Conservation (phyloP, 129 eudicot genomes). For the Smallanthus sonchifolius region DNA sequence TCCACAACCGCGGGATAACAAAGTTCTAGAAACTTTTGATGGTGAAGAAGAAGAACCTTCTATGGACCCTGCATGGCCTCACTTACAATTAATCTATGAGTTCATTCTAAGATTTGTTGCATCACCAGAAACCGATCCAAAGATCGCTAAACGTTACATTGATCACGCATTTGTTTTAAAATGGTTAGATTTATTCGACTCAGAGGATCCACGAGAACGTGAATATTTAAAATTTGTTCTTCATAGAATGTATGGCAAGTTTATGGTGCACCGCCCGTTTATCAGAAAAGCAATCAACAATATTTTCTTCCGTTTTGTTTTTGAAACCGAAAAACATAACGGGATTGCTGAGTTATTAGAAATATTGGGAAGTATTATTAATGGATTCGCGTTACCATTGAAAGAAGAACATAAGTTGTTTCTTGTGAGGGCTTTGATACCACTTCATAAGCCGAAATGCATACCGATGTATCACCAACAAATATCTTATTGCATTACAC, state of each 20-base stretch:
- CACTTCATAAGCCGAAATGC: constrained; percentile 74
- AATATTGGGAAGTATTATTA: constrained; percentile 69
- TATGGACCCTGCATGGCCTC: constrained; percentile 79
- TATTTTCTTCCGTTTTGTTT: constrained; percentile 57
- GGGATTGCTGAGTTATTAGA: constrained; percentile 72
- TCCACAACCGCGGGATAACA: constrained; percentile 64
- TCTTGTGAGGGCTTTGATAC: constrained; percentile 63
- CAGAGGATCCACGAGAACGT: constrained; percentile 72
- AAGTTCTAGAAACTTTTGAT: constrained; percentile 52
- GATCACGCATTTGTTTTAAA: constrained; percentile 52
- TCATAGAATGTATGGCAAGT: constrained; percentile 73
- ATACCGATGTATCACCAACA: constrained; percentile 70
- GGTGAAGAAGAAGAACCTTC: constrained; percentile 70
- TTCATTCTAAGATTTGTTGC: constrained; percentile 63
- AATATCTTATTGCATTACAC: constrained; percentile 69
- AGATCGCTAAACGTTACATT: constrained; percentile 60
- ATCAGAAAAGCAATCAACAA: constrained; percentile 69
- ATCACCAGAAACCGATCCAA: constrained; percentile 71
- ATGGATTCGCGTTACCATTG: constrained; percentile 70
- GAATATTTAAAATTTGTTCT: constrained; percentile 62
- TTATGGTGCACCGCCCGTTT: constrained; percentile 80
- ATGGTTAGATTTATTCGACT: constrained; percentile 67
- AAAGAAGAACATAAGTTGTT: constrained; percentile 78
- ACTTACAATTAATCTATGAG: constrained; percentile 55
- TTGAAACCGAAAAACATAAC: constrained; percentile 71